Evolutionary conservation across 805 yeast species (phyloP).

Genomic region (Candida maesae): DNA sequence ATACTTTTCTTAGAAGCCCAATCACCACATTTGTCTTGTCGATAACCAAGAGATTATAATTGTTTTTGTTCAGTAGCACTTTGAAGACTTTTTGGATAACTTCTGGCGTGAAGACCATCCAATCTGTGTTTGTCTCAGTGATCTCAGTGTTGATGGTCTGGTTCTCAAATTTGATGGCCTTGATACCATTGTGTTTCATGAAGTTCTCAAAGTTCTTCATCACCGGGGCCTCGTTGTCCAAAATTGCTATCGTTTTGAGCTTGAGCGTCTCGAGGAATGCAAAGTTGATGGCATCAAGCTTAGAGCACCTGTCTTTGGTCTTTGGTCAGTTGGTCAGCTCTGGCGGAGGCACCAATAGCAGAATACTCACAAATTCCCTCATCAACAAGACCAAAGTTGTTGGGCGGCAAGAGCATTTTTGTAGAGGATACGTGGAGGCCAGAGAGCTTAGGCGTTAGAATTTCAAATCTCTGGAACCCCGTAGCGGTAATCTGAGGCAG

Average conservation of each 20-base stretch:
- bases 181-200: conserved; percentile 52
- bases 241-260: conserved; percentile 62
- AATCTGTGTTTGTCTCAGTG: conserved; percentile 29
- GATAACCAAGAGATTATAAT: conserved; percentile 68
- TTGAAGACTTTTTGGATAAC: conserved; percentile 65
- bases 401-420: conserved; percentile 85
- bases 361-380: conserved; percentile 57
- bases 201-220: conserved; percentile 65
- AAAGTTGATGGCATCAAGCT: conserved; percentile 68
- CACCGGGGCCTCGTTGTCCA: conserved; percentile 80
- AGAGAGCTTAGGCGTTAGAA: no score
- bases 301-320: conserved; percentile 63
- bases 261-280: conserved; percentile 75
- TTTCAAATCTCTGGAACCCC: no score
- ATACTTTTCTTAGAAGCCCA: conserved; percentile 77
- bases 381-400: conserved; percentile 88
- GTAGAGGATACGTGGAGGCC: not conserved
- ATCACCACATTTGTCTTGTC: conserved; percentile 78
- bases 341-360: no score
- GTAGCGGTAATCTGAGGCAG: no score
- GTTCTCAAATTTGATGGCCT: conserved; percentile 37
- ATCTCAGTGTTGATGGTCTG: conserved; percentile 25
- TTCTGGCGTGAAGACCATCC: conserved; percentile 73
- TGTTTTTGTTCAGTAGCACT: conserved; percentile 52
- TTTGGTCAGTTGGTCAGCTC: no score